These are phyloP conservation scores for Solanum hybrid DNA, from an alignment of 305 asterid genomes.

Conservation along the genomic window DNA sequence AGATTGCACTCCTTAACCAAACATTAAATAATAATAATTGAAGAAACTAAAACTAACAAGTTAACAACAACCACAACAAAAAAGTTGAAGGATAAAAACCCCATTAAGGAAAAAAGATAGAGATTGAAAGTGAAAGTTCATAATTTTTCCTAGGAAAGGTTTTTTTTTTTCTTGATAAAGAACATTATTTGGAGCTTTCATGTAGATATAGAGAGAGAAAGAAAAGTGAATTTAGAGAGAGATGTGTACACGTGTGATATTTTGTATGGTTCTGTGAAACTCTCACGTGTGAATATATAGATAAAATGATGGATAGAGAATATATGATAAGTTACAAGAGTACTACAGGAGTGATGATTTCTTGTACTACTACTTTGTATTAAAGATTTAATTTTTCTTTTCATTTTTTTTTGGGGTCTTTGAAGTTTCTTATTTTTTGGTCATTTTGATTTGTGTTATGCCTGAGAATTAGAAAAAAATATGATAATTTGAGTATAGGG, in stretches of 20 bases:
- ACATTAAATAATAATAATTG: slow-evolving; percentile 35
- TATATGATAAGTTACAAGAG: slow-evolving; percentile 30
- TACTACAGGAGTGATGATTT: slow-evolving; percentile 31
- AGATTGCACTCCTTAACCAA: slow-evolving; percentile 90
- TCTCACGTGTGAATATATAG: slow-evolving; percentile 63
- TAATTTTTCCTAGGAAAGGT: background rate
- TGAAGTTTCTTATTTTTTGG: slow-evolving; percentile 10
- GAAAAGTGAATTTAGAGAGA: background rate
- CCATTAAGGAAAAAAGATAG: slow-evolving; percentile 5
- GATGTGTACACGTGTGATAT: slow-evolving; percentile 13
- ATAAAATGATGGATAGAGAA: slow-evolving; percentile 35
- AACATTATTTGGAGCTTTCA: slow-evolving; percentile 27
- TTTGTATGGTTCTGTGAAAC: slow-evolving; percentile 15
- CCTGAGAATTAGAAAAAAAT: slow-evolving; percentile 1
- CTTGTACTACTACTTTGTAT: slow-evolving; percentile 29
- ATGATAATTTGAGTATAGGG: slow-evolving; percentile 32
- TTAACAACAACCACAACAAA: slow-evolving; percentile 24
- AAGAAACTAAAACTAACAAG: slow-evolving; percentile 44
- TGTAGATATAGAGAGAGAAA: slow-evolving; percentile 27
- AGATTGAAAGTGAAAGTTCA: slow-evolving; percentile 15
- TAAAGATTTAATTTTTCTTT: background rate
- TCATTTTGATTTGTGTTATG: background rate
- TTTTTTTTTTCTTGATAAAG: background rate
- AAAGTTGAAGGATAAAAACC: slow-evolving; percentile 7
- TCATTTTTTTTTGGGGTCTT: background rate